A percentile compares a stretch with the other conserved stretches of the same genome.
Conservation (phyloP, 495 filamentous ascomycete species). For the Neurospora intermedia region DNA sequence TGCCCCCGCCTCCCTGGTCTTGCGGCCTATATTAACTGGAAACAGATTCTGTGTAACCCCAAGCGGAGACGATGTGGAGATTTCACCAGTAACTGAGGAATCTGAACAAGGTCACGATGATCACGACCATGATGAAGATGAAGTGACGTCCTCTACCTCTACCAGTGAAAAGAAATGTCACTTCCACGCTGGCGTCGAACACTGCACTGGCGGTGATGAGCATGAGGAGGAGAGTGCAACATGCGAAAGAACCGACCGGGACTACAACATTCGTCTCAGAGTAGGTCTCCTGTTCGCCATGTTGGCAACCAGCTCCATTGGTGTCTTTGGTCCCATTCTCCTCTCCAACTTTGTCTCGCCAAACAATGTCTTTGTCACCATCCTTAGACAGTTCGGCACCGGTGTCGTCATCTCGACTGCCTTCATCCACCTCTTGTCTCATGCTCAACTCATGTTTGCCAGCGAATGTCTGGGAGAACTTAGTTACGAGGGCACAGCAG, state of each 20-base stretch:
- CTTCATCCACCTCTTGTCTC: slow-evolving; percentile 58
- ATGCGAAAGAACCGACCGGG: slow-evolving; percentile 35
- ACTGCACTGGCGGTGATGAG: slow-evolving; percentile 35
- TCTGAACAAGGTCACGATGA: slow-evolving; percentile 17
- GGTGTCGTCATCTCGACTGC: slow-evolving; percentile 64
- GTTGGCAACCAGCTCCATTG: slow-evolving; percentile 18
- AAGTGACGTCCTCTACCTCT: neutral
- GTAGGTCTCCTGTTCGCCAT: slow-evolving; percentile 51
- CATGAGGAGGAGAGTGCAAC: slow-evolving; percentile 20
- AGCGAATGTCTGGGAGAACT: slow-evolving; percentile 53
- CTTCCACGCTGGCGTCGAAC: slow-evolving; percentile 56
- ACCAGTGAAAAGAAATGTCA: slow-evolving; percentile 37
- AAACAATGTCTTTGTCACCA: slow-evolving; percentile 30
- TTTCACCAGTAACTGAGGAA: slow-evolving; percentile 4
- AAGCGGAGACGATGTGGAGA: slow-evolving; percentile 27
- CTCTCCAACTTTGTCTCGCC: slow-evolving; percentile 19
- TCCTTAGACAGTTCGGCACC: slow-evolving; percentile 63
- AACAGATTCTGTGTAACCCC: slow-evolving; percentile 31
- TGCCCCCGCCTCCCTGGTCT: neutral
- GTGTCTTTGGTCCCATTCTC: slow-evolving; percentile 37
- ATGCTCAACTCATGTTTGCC: slow-evolving; percentile 51
- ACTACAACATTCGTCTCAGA: slow-evolving; percentile 49
- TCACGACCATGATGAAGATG: neutral
- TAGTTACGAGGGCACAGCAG: slow-evolving; percentile 47
- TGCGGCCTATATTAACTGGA: neutral